Evolutionary conservation across 441 rosid species (phyloP).

Genomic region (Capsella rubella): DNA sequence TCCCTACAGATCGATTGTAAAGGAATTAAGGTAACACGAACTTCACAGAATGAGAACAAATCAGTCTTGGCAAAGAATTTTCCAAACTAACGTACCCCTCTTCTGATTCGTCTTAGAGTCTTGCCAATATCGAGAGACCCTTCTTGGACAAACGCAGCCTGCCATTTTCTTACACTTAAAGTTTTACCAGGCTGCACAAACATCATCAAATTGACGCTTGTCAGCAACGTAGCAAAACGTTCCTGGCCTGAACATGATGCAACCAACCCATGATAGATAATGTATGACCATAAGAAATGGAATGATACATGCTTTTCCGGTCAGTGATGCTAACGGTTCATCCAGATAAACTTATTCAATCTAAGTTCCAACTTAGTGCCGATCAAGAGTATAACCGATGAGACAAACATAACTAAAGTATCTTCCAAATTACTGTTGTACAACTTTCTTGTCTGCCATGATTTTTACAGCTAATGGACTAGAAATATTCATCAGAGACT

Average conservation of each 20-base stretch:
- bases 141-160: constrained; percentile 74
- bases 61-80: neutral
- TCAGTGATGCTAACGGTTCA: neutral
- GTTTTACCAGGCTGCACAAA: constrained; percentile 88
- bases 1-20: constrained; percentile 54
- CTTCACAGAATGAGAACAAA: constrained; percentile 1
- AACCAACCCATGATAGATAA: neutral
- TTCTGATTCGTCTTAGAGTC: constrained; percentile 79
- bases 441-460: too few relatives aligned
- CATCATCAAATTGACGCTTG: neutral
- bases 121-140: constrained; percentile 84
- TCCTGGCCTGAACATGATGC: constrained; percentile 18
- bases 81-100: constrained; percentile 63
- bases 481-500: too few relatives aligned
- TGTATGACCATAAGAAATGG: neutral
- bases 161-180: constrained; percentile 92
- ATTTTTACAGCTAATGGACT: neutral
- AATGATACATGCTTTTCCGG: constrained; percentile 1
- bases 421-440: neutral
- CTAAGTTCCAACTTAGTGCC: constrained; percentile 2
- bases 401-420: neutral
- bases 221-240: constrained; percentile 19
- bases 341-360: constrained; percentile 14
- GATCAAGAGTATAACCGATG: constrained; percentile 5
- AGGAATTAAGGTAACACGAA: neutral